A percentile compares a stretch with the other conserved stretches of the same genome.
These are phyloP conservation scores for Madurella mycetomatis DNA, from an alignment of 2,329 filamentous ascomycete genomes.

Conservation along the genomic window DNA sequence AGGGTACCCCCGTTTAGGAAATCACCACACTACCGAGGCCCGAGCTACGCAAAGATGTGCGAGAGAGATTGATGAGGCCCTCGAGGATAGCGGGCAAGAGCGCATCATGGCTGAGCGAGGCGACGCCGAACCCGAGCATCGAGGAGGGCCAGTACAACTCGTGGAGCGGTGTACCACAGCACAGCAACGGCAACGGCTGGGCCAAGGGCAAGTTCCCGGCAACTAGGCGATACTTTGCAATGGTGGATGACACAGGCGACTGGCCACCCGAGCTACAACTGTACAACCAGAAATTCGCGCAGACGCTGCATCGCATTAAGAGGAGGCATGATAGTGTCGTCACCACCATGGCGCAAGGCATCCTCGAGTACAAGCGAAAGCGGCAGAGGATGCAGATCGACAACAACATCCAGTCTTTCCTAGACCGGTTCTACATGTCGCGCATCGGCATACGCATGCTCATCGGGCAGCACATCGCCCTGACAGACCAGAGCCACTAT, in stretches of 20 bases:
- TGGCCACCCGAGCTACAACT: slow-evolving; percentile 94
- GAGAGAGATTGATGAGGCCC: slow-evolving; percentile 71
- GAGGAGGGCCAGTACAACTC: slow-evolving; percentile 74
- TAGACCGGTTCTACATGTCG: slow-evolving; percentile 99
- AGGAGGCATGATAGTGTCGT: slow-evolving; percentile 93
- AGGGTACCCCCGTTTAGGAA: slow-evolving; percentile 55
- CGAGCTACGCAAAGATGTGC: slow-evolving; percentile 67
- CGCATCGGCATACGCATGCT: slow-evolving; percentile 99
- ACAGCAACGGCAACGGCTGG: slow-evolving; percentile 41
- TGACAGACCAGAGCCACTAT: slow-evolving; percentile 87
- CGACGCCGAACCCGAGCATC: slow-evolving; percentile 86
- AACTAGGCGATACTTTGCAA: slow-evolving; percentile 78
- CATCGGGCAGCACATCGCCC: slow-evolving; percentile 94
- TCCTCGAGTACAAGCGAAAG: slow-evolving; percentile 95
- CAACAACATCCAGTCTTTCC: slow-evolving; percentile 92
- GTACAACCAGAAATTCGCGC: slow-evolving; percentile 88
- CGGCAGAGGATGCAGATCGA: slow-evolving; percentile 98
- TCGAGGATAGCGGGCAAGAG: slow-evolving; percentile 52
- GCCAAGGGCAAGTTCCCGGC: slow-evolving; percentile 45
- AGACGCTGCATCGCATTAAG: slow-evolving; percentile 91
- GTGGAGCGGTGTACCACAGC: slow-evolving; percentile 40
- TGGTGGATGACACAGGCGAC: slow-evolving; percentile 78
- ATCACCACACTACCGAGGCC: slow-evolving; percentile 84
- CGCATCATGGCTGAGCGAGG: slow-evolving; percentile 65
- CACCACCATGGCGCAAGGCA: slow-evolving; percentile 95